Evolutionary conservation across 306 rosid species (phyloP), one percentile per base, ranked within the genome.

Genomic region (Vigna unguiculata): DNA sequence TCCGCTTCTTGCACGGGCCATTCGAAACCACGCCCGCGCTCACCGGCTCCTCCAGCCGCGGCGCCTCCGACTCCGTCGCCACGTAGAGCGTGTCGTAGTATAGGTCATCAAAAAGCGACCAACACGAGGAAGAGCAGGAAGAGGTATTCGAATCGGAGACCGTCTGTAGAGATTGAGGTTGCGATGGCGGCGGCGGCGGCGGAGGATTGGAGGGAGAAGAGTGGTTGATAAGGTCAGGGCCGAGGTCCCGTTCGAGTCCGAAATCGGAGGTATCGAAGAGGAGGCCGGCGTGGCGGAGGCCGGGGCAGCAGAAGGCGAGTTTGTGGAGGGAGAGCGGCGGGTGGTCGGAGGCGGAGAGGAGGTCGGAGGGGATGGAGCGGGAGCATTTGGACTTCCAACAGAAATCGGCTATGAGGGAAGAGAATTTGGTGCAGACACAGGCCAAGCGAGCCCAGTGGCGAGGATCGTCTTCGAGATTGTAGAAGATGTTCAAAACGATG

Each of bases 91-190:
- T 92, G 22, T 92, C 97, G 49, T 63, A 76, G 43, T 88, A 89
- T 0, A 95, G 92, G 71, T 95, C 97, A 46, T 95, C 97, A 63
- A 12, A 95, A 7, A 95, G 91, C 30, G 99, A 95, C 99, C 99
- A 95, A 14, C 74, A 71, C 25, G 52, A 41, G 1, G 48, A 60
- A 40, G 43, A 38, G 2, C 9, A 38, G 1, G 65, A 14, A 3
- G 22, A 9, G 68, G 68, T 20, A 21, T 19, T 1, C 2, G 24
- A 8, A 8, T 53, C 21, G 43, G 87, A 83, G 11, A 10, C 2
- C 3, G 16, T 43, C 12, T 43, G 47, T 41, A 1, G 43, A 38
- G 11, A 38, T 0, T 85, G 9, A 0, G 54, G 0, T 38, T 41
- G 7, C 2, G 10, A 19, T 4, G 66, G 66, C 0, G 41, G 66